These are phyloP conservation scores for Penicillium canescens DNA, from an alignment of 495 filamentous ascomycete genomes.

Conservation along the genomic window DNA sequence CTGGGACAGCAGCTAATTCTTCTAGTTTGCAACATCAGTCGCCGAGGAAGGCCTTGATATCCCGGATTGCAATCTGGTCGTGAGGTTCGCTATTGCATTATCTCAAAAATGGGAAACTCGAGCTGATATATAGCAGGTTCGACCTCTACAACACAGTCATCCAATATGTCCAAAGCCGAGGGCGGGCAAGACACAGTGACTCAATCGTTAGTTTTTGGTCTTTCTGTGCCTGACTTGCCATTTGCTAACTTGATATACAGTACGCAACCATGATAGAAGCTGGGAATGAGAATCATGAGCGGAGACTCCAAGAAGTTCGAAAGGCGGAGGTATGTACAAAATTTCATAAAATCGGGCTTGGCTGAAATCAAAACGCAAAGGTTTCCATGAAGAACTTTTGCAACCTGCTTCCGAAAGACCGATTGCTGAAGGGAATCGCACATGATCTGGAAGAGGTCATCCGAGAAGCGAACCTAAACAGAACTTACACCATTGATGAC, in stretches of 20 bases:
- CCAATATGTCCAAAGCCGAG: conserved; percentile 92
- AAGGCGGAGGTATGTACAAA: conserved; percentile 39
- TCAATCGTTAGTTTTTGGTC: conserved; percentile 51
- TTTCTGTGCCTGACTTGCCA: background rate
- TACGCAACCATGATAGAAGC: conserved; percentile 84
- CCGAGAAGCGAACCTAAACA: conserved; percentile 52
- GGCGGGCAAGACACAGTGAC: conserved; percentile 74
- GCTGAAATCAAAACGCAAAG: conserved; percentile 36
- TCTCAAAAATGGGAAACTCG: background rate
- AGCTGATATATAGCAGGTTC: conserved; percentile 53
- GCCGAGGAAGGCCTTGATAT: conserved; percentile 97
- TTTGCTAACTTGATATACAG: conserved; percentile 15
- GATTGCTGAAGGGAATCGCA: conserved; percentile 64
- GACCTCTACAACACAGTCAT: conserved; percentile 91
- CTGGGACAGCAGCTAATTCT: conserved; percentile 9
- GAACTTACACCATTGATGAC: conserved; percentile 59
- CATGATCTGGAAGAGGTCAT: conserved; percentile 56
- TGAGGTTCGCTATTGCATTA: conserved; percentile 46
- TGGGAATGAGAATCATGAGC: conserved; percentile 59
- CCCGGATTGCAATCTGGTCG: conserved; percentile 88
- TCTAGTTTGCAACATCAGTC: conserved; percentile 78
- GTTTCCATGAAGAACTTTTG: conserved; percentile 72
- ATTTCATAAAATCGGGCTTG: conserved; percentile 12
- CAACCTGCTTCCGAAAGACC: conserved; percentile 70
- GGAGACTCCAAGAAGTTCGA: conserved; percentile 57